Evolutionary conservation across 768 basidiomycete genomes (phyloP).

Genomic region (Boletellus ananas): DNA sequence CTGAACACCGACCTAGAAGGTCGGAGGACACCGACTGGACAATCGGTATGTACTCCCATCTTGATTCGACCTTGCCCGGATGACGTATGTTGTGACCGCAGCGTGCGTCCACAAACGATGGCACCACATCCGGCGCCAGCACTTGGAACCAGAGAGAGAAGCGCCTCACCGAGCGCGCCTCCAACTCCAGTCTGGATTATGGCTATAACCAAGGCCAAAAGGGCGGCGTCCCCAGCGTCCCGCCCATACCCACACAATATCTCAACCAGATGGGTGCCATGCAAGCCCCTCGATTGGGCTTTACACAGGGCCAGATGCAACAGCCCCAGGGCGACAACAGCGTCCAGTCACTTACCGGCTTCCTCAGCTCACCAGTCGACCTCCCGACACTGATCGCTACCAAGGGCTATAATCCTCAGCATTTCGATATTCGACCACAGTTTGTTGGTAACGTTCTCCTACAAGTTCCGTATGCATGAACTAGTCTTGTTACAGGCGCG

Average conservation of each 20-base stretch:
- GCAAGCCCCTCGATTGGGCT: slow-evolving; percentile 39
- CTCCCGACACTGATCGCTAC: slow-evolving; percentile 78
- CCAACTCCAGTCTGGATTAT: slow-evolving; percentile 69
- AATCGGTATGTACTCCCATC: slow-evolving; percentile 50
- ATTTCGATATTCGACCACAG: slow-evolving; percentile 75
- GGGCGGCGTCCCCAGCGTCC: slow-evolving; percentile 56
- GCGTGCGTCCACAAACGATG: slow-evolving; percentile 29
- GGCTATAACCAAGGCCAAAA: slow-evolving; percentile 44
- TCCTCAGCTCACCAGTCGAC: slow-evolving; percentile 71
- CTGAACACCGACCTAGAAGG: slow-evolving; percentile 63
- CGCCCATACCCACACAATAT: slow-evolving; percentile 70
- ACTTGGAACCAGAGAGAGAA: slow-evolving; percentile 70
- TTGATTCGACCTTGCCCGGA: slow-evolving; percentile 36
- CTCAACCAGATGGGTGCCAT: slow-evolving; percentile 48
- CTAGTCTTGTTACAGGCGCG: slow-evolving; percentile 56
- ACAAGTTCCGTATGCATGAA: not conserved
- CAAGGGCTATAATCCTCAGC: slow-evolving; percentile 88
- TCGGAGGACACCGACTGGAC: slow-evolving; percentile 55
- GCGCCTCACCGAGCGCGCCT: slow-evolving; percentile 49
- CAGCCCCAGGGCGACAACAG: slow-evolving; percentile 27
- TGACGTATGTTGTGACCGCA: slow-evolving; percentile 30
- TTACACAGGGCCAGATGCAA: slow-evolving; percentile 27
- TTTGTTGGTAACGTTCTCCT: slow-evolving; percentile 50
- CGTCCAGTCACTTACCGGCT: slow-evolving; percentile 42
- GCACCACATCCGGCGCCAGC: slow-evolving; percentile 34